These are phyloP conservation scores for Trametes villosa DNA, from an alignment of 768 basidiomycete genomes.

Conservation along the genomic window DNA sequence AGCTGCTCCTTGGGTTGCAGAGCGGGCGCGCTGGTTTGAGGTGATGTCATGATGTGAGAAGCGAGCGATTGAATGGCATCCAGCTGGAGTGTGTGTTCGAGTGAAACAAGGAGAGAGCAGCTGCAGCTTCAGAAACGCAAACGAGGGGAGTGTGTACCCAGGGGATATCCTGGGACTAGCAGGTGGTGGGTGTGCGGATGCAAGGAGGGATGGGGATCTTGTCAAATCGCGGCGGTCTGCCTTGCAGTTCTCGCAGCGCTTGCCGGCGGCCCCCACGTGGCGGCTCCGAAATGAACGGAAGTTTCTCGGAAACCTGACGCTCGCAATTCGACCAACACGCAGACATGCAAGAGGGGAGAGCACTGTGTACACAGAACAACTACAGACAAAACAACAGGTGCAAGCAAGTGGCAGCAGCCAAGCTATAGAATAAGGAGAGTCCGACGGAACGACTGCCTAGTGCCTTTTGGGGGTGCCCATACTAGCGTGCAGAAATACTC, in stretches of 20 bases:
- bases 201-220: slow-evolving; percentile 10
- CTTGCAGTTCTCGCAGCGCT: no score
- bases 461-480: slow-evolving; percentile 8
- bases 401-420: slow-evolving; percentile 13
- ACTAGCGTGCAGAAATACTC: not conserved
- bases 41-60: slow-evolving; percentile 29
- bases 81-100: not conserved
- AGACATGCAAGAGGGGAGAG: slow-evolving; percentile 1
- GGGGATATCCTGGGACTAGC: no score
- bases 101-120: no score
- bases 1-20: slow-evolving; percentile 6
- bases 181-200: slow-evolving; percentile 2
- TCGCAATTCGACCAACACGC: not conserved
- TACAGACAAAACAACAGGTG: slow-evolving; percentile 2
- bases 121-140: no score
- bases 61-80: slow-evolving; percentile 11
- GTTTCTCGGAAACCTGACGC: not conserved
- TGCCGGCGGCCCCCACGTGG: slow-evolving; percentile 6
- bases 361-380: slow-evolving; percentile 3
- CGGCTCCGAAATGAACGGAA: slow-evolving; percentile 8
- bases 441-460: slow-evolving; percentile 2
- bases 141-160: no score
- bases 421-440: slow-evolving; percentile 7
- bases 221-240: slow-evolving; percentile 16
- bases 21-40: slow-evolving; percentile 15